A percentile compares a stretch with the other conserved stretches of the same genome.
Conservation (phyloP, 441 rosid genomes). For the Capsella rubella region DNA sequence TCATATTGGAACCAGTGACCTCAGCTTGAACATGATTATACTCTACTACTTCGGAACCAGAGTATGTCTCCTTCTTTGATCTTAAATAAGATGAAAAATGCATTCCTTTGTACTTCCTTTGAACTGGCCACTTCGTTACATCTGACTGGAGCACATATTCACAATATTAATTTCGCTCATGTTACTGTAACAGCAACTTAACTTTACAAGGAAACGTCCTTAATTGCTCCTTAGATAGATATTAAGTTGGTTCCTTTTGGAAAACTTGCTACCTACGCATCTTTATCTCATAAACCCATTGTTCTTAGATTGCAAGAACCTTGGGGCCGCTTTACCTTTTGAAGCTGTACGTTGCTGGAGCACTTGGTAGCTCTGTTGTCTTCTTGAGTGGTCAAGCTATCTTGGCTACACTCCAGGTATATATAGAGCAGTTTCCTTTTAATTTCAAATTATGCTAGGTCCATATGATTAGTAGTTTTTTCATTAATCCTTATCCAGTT, state of each 20-base stretch:
- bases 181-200: background rate
- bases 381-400: conserved; percentile 62
- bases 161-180: background rate
- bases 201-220: background rate
- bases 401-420: conserved; percentile 67
- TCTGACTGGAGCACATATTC: background rate
- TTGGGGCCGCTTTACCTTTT: conserved; percentile 72
- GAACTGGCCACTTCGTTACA: conserved; percentile 2
- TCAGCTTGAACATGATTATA: conserved; percentile 75
- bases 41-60: conserved; percentile 84
- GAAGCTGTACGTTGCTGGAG: conserved; percentile 79
- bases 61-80: conserved; percentile 52
- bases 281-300: background rate
- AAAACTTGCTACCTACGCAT: background rate
- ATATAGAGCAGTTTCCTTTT: conserved; percentile 32
- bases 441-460: conserved; percentile 6
- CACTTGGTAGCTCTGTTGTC: conserved; percentile 74
- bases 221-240: background rate
- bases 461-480: conserved; percentile 15
- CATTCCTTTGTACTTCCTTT: conserved; percentile 19
- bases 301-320: conserved; percentile 61
- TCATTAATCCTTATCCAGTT: background rate
- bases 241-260: background rate
- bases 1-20: conserved; percentile 55
- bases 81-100: conserved; percentile 4